Evolutionary conservation across 352 stramenopile genomes (phyloP), one percentile per base, ranked within the genome.

Genomic region (Phytophthora sp.): DNA sequence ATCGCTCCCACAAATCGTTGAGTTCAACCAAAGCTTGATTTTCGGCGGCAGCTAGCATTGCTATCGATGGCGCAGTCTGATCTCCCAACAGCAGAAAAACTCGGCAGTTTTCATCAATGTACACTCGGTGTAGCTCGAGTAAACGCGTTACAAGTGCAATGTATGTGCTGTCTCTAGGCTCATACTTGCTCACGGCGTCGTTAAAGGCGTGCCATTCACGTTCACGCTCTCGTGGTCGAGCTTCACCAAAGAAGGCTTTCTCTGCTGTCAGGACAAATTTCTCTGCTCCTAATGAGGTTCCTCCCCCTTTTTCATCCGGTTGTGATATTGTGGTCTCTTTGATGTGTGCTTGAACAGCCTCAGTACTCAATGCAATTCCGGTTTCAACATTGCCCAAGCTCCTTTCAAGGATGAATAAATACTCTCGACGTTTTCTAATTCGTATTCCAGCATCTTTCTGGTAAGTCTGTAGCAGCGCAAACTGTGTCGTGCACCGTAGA

Each of bases 71-170:
- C 34, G 54, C 23, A 2, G n/a, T 18, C n/a, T 66, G 21, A 1
- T 53, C 41, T 35, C 20, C 17, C 4, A 56, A n/a, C 30, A 20
- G 54, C 8, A 56, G 24, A 45, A 28, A 17, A 31, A 3, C 23
- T 46, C 48, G 57, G 23, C 63, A 55, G 12, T 59, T 62, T 51
- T 80, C 74, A 23, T 65, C 58, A 4, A 82, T 37, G 26, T 62
- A 84, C 2, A 84, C 54, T 4, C 60, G 50, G 26, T 84, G 75
- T 15, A 79, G 35, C 5, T 74, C 58, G n/a, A 84, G 18, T 34
- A 78, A 64, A 1, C 26, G 49, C 0, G 53, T 54, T 11, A 76
- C 5, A 18, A 11, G 32, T 13, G 26, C 18, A 38, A 72, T 60
- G 51, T 72, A 72, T 37, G 51, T 24, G 18, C 38, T 38, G 23